These are phyloP conservation scores for Pythium pectinolyticum DNA, from an alignment of 352 stramenopile species.

Conservation along the genomic window DNA sequence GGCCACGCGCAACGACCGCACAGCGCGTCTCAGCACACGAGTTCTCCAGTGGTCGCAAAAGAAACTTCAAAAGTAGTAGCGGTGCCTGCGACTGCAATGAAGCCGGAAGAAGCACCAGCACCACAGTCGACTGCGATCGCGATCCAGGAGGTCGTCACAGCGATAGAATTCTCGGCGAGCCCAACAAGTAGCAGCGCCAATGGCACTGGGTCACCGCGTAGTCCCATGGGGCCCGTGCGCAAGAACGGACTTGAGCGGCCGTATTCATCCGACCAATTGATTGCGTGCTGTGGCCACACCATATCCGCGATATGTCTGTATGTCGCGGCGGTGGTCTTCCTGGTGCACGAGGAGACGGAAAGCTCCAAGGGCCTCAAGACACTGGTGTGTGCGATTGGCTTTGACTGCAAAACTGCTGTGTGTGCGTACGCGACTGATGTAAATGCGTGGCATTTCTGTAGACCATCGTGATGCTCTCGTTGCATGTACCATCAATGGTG, in stretches of 20 bases:
- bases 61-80: not conserved
- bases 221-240: constrained; percentile 34
- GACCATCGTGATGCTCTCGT: constrained; percentile 48
- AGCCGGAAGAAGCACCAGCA: not conserved
- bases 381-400: constrained; percentile 24
- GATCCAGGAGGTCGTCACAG: constrained; percentile 10
- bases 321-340: constrained; percentile 31
- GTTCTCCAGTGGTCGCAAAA: constrained; percentile 8
- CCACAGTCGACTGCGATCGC: constrained; percentile 13
- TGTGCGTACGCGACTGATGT: not conserved
- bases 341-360: constrained; percentile 23
- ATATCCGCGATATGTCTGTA: constrained; percentile 69
- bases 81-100: not conserved
- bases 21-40: not conserved
- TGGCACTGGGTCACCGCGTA: constrained; percentile 5
- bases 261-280: constrained; percentile 76
- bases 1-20: not conserved
- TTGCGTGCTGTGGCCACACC: constrained; percentile 69
- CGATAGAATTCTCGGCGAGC: not conserved
- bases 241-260: constrained; percentile 70
- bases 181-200: not conserved
- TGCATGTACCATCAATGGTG: constrained; percentile 52
- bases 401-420: not conserved
- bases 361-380: constrained; percentile 8
- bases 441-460: constrained; percentile 16